phyloP scores from a whole-genome alignment of 441 rosid species.

The Gossypium aridum region DNA sequence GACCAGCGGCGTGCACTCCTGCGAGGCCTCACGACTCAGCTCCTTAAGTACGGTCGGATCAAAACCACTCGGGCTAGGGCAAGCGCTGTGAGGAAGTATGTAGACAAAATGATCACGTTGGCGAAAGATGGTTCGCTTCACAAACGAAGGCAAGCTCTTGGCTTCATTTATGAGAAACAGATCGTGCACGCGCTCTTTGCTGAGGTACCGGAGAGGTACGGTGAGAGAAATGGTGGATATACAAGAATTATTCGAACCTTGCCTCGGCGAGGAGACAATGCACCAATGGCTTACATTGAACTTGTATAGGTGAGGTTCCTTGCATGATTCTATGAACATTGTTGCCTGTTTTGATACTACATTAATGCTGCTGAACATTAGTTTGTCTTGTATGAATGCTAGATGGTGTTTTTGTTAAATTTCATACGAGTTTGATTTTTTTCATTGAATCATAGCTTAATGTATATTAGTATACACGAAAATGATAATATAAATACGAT shows the following conservation, averaged over 20 bases:
- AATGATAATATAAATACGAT: too few relatives aligned
- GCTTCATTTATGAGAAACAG: constrained; percentile 87
- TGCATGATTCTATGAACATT: not conserved
- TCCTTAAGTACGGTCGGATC: constrained; percentile 78
- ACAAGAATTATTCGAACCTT: constrained; percentile 85
- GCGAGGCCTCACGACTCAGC: constrained; percentile 89
- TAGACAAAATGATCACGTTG: constrained; percentile 93
- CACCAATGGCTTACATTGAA: constrained; percentile 95
- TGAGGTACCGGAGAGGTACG: constrained; percentile 78
- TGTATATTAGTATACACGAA: too few relatives aligned
- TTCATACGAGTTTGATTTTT: too few relatives aligned
- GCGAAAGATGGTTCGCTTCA: constrained; percentile 91
- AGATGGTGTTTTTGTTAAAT: too few relatives aligned
- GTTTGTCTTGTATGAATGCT: not conserved
- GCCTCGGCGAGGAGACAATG: constrained; percentile 94
- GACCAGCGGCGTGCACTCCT: constrained; percentile 79
- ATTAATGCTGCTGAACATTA: not conserved
- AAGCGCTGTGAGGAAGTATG: constrained; percentile 76
- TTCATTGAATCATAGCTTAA: too few relatives aligned
- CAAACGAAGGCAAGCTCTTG: constrained; percentile 86
- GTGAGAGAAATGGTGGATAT: constrained; percentile 86
- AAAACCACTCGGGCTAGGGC: constrained; percentile 89
- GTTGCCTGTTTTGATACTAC: not conserved
- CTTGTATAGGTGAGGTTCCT: constrained; percentile 48
- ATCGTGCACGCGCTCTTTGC: constrained; percentile 85